phyloP scores from a whole-genome alignment of 2,329 filamentous ascomycete species.

The Teratosphaeria destructans region DNA sequence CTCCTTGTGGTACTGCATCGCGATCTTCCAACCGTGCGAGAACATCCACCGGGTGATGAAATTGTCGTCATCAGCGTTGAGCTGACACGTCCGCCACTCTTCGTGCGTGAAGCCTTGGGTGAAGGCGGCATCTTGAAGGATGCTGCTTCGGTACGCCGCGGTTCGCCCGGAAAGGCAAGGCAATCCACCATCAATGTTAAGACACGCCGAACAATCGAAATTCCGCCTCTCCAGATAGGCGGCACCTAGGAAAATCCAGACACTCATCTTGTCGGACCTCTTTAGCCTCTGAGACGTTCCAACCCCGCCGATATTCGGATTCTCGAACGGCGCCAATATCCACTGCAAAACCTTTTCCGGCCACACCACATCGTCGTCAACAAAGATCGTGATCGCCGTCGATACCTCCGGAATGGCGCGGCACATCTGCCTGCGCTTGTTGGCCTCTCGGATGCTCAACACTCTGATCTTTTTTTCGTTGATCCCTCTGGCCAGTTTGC shows the following conservation, averaged over 20 bases:
- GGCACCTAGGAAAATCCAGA: slow-evolving; percentile 84
- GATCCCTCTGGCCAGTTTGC: slow-evolving; percentile 44
- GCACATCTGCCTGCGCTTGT: slow-evolving; percentile 91
- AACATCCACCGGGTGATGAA: slow-evolving; percentile 96
- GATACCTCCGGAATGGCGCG: slow-evolving; percentile 76
- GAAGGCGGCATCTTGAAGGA: slow-evolving; percentile 76
- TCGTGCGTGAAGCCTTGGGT: slow-evolving; percentile 84
- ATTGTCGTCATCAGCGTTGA: slow-evolving; percentile 96
- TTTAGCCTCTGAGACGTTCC: slow-evolving; percentile 82
- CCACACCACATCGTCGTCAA: slow-evolving; percentile 94
- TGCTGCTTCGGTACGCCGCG: slow-evolving; percentile 81
- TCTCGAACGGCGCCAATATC: slow-evolving; percentile 88
- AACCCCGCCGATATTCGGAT: slow-evolving; percentile 73
- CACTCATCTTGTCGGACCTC: slow-evolving; percentile 52
- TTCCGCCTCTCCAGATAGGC: slow-evolving; percentile 89
- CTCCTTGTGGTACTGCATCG: slow-evolving; percentile 85
- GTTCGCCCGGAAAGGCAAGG: slow-evolving; percentile 94
- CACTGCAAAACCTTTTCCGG: slow-evolving; percentile 75
- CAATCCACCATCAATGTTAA: slow-evolving; percentile 89
- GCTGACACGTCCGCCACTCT: slow-evolving; percentile 74
- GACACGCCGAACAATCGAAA: slow-evolving; percentile 92
- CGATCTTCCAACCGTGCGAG: slow-evolving; percentile 83
- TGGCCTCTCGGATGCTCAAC: slow-evolving; percentile 71
- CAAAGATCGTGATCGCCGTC: slow-evolving; percentile 80
- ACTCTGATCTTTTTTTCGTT: slow-evolving; percentile 59